Conservation (phyloP, 164 flowering plant species). For the Berberis thunbergii region DNA sequence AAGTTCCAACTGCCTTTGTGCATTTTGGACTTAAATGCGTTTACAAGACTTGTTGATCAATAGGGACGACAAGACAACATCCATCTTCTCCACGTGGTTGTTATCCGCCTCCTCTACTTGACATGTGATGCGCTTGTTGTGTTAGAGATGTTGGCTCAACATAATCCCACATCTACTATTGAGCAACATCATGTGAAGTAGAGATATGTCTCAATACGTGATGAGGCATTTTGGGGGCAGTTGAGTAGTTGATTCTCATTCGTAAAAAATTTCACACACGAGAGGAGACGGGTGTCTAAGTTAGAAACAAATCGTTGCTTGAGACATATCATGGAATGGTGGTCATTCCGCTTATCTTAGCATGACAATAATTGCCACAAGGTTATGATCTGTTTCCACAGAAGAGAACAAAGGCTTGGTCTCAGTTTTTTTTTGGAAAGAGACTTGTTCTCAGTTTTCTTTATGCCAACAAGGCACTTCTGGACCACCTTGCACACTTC, state of each 20-base stretch:
- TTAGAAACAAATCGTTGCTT: background rate
- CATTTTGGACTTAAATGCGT: background rate
- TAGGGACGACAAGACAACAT: background rate
- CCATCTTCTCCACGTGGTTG: background rate
- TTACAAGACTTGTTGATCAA: background rate
- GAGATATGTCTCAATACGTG: too few relatives aligned
- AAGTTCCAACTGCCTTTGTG: conserved; percentile 4
- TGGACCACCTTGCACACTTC: conserved; percentile 1
- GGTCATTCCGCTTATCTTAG: conserved; percentile 7
- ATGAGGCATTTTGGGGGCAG: too few relatives aligned
- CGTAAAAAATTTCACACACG: too few relatives aligned
- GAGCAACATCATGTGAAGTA: conserved; percentile 3
- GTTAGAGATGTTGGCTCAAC: conserved; percentile 13
- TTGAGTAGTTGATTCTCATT: too few relatives aligned
- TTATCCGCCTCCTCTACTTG: conserved; percentile 5
- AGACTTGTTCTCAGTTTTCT: background rate
- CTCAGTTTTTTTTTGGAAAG: too few relatives aligned
- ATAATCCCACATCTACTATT: too few relatives aligned
- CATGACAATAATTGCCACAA: background rate
- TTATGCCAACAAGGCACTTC: conserved; percentile 9
- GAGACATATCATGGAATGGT: too few relatives aligned
- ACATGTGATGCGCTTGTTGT: conserved; percentile 2
- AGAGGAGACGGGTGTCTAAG: background rate
- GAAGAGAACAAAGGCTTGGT: background rate
- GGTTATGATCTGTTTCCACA: background rate